Evolutionary conservation across 495 filamentous ascomycete genomes (phyloP).

Genomic region (Penicillium antarcticum): DNA sequence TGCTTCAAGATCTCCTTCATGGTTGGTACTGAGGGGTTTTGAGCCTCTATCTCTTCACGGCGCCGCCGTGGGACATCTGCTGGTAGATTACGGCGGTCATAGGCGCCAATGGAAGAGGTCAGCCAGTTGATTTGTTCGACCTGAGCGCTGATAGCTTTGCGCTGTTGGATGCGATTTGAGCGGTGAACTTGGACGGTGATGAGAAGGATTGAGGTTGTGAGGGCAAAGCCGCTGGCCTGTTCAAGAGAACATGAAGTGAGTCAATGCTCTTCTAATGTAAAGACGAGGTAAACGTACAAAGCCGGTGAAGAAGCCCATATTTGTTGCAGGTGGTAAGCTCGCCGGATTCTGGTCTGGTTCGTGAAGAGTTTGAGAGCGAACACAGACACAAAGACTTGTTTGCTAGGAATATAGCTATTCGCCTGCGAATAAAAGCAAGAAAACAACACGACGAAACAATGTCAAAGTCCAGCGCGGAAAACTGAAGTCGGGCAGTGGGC

Average conservation of each 20-base stretch:
- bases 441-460: not conserved
- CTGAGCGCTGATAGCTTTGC: constrained; percentile 68
- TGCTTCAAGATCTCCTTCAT: constrained; percentile 69
- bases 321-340: constrained; percentile 21
- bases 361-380: not conserved
- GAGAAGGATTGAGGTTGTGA: constrained; percentile 81
- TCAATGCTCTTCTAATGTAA: not conserved
- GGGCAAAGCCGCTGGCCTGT: constrained; percentile 74
- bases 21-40: constrained; percentile 34
- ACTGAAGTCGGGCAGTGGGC: constrained; percentile 26
- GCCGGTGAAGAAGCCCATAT: constrained; percentile 73
- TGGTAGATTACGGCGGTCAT: constrained; percentile 36
- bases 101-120: constrained; percentile 43
- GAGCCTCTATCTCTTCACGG: constrained; percentile 18
- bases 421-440: not conserved
- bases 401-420: not conserved
- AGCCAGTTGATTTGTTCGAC: constrained; percentile 57
- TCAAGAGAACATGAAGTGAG: not conserved
- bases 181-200: constrained; percentile 73
- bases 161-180: constrained; percentile 66
- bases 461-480: constrained; percentile 3
- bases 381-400: not conserved
- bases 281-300: constrained; percentile 62
- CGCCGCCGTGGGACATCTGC: constrained; percentile 28
- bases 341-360: not conserved